Conservation (phyloP, 495 filamentous ascomycete species). For the Halenospora varia region DNA sequence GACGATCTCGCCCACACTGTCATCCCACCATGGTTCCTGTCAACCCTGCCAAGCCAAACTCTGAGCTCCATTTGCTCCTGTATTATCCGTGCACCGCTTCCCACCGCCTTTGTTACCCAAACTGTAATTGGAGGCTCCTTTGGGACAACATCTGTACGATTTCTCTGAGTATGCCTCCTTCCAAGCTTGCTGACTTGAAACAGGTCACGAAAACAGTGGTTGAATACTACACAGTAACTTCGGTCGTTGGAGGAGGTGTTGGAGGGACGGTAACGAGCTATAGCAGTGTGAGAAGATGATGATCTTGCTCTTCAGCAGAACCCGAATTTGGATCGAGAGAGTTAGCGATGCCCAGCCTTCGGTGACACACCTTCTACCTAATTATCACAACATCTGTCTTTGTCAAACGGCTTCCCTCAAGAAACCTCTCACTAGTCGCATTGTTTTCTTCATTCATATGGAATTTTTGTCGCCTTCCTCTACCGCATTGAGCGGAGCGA, state of each 20-base stretch:
- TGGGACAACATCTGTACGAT: background rate
- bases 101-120: background rate
- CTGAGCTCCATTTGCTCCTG: background rate
- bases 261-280: background rate
- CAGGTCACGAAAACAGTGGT: background rate
- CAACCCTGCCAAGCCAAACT: background rate
- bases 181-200: background rate
- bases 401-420: no score
- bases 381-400: no score
- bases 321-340: no score
- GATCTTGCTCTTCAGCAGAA: background rate
- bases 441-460: no score
- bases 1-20: background rate
- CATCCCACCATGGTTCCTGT: background rate
- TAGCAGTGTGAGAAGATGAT: background rate
- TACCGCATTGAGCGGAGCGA: no score
- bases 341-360: no score
- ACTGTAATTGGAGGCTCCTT: background rate
- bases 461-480: no score
- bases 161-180: background rate
- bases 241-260: background rate
- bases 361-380: no score
- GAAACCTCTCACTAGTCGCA: no score
- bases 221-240: background rate
- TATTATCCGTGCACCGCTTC: background rate